phyloP scores from a whole-genome alignment of 78 protist species.

The Pigoraptor vietnamica region DNA sequence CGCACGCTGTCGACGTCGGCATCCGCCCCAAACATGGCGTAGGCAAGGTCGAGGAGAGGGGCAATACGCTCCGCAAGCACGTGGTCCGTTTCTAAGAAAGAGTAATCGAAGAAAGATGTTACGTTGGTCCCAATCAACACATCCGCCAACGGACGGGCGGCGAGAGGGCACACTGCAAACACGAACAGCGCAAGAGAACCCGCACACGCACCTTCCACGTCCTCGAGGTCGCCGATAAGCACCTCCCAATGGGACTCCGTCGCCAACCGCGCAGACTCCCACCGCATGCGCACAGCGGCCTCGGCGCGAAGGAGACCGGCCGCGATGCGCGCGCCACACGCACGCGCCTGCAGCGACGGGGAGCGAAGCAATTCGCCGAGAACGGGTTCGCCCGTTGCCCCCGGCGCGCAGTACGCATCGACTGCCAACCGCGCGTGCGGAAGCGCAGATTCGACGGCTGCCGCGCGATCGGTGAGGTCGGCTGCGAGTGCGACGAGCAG shows the following conservation, averaged over 20 bases:
- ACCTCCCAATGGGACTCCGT: background rate
- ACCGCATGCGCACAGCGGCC: background rate
- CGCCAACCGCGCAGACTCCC: background rate
- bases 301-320: background rate
- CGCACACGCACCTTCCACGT: background rate
- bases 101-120: too few relatives aligned
- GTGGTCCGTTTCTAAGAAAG: background rate
- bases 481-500: background rate
- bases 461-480: background rate
- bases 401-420: too few relatives aligned
- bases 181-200: too few relatives aligned
- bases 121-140: too few relatives aligned
- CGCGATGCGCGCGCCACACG: background rate
- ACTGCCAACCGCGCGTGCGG: too few relatives aligned
- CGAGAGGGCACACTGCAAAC: too few relatives aligned
- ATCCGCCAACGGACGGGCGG: too few relatives aligned
- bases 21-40: background rate
- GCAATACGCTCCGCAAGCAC: background rate
- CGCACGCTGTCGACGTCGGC: too few relatives aligned
- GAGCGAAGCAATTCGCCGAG: background rate
- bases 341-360: background rate
- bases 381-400: too few relatives aligned
- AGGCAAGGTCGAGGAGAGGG: background rate
- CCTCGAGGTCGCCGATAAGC: background rate
- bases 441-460: background rate